These are phyloP conservation scores for Heliamphora exappendiculata DNA, from an alignment of 148 eudicot species.

Conservation along the genomic window DNA sequence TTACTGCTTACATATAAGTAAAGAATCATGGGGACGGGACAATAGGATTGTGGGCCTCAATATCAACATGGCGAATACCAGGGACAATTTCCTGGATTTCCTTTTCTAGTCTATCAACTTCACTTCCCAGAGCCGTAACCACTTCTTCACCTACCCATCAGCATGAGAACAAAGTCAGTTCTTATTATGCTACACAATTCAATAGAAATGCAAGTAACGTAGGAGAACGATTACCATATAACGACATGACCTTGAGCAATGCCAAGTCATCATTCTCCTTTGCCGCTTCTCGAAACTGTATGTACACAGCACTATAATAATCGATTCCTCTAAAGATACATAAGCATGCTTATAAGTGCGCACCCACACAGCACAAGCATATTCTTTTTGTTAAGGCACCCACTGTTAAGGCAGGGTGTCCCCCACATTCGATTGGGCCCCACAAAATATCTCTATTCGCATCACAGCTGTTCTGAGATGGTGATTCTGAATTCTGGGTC, in stretches of 20 bases:
- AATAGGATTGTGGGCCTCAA: conserved; percentile 90
- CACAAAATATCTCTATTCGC: too few relatives aligned
- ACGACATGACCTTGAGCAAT: conserved; percentile 69
- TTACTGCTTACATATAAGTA: background rate
- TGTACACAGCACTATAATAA: background rate
- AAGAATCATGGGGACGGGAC: conserved; percentile 33
- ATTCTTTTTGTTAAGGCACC: too few relatives aligned
- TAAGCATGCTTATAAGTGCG: background rate
- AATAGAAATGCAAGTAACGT: background rate
- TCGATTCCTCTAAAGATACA: background rate
- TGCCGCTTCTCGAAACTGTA: conserved; percentile 83
- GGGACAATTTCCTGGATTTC: conserved; percentile 92
- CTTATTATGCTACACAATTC: background rate
- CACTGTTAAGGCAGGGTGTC: too few relatives aligned
- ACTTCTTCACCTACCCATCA: conserved; percentile 75
- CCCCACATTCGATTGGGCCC: too few relatives aligned
- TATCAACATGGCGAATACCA: conserved; percentile 93
- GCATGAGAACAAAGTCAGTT: background rate
- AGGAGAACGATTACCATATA: conserved; percentile 50
- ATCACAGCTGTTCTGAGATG: too few relatives aligned
- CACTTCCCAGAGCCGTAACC: conserved; percentile 91
- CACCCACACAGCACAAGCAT: background rate
- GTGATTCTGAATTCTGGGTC: too few relatives aligned
- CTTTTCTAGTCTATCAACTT: conserved; percentile 84
- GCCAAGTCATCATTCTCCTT: conserved; percentile 48